phyloP scores from a whole-genome alignment of 2,329 filamentous ascomycete genomes.

The Xylaria multiplex region DNA sequence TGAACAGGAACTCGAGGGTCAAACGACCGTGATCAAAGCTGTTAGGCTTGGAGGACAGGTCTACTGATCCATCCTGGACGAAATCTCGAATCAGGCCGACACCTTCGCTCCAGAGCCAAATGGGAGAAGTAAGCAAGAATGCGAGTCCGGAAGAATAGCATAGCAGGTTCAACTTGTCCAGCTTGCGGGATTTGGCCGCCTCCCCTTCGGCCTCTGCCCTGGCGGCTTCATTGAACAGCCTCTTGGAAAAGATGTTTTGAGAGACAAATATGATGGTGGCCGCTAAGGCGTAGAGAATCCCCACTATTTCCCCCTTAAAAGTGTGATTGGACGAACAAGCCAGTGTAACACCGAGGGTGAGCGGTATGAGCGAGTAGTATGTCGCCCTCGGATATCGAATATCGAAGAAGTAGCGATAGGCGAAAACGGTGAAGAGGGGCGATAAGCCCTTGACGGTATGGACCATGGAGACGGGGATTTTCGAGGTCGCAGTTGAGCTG shows the following conservation, averaged over 20 bases:
- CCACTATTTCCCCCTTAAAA: constrained; percentile 86
- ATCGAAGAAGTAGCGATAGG: constrained; percentile 88
- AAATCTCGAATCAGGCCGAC: constrained; percentile 81
- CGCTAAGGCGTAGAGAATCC: constrained; percentile 87
- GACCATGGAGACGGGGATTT: constrained; percentile 95
- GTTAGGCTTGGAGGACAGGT: constrained; percentile 67
- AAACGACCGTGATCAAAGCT: constrained; percentile 80
- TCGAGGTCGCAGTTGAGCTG: constrained; percentile 91
- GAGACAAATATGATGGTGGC: constrained; percentile 96
- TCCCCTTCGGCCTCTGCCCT: constrained; percentile 80
- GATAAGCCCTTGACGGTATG: constrained; percentile 99
- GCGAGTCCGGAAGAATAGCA: constrained; percentile 97
- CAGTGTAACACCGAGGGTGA: constrained; percentile 94
- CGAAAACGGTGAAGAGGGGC: constrained; percentile 92
- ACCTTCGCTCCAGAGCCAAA: constrained; percentile 95
- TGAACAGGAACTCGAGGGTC: constrained; percentile 91
- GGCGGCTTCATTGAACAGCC: constrained; percentile 93
- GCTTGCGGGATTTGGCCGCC: constrained; percentile 73
- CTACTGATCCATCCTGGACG: constrained; percentile 80
- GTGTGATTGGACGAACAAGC: constrained; percentile 85
- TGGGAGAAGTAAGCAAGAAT: constrained; percentile 85
- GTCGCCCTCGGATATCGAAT: constrained; percentile 89
- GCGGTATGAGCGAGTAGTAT: constrained; percentile 87
- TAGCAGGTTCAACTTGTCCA: constrained; percentile 95
- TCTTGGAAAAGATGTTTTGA: constrained; percentile 98